phyloP scores from a whole-genome alignment of 2,329 filamentous ascomycete genomes.

The Sporothrix mexicana region DNA sequence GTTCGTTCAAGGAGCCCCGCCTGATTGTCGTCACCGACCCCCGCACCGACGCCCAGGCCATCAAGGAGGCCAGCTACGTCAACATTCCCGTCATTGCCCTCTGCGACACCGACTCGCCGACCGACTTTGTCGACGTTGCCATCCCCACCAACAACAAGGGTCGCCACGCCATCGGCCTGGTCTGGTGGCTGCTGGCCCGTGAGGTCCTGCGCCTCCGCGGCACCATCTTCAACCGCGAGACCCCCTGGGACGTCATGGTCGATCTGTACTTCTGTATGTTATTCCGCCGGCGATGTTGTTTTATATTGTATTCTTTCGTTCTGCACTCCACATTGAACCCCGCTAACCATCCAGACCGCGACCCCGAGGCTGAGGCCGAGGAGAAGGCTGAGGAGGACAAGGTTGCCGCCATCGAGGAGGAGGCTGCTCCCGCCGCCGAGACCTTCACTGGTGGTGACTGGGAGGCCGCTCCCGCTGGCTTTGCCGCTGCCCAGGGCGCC shows the following conservation, averaged over 20 bases:
- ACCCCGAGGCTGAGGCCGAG: slow-evolving; percentile 99
- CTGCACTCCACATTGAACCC: slow-evolving; percentile 7
- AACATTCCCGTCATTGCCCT: slow-evolving; percentile 99
- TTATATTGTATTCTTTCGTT: neutral
- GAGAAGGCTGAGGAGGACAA: slow-evolving; percentile 97
- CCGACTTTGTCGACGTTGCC: slow-evolving; percentile 99
- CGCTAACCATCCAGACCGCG: slow-evolving; percentile 69
- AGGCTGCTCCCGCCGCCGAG: slow-evolving; percentile 78
- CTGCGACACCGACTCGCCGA: slow-evolving; percentile 98
- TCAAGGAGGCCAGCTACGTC: slow-evolving; percentile 99
- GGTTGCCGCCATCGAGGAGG: slow-evolving; percentile 82
- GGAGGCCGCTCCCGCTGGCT: slow-evolving; percentile 78
- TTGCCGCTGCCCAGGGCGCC: slow-evolving; percentile 63
- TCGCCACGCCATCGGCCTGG: slow-evolving; percentile 95
- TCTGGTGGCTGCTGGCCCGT: slow-evolving; percentile 99
- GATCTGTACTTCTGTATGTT: slow-evolving; percentile 96
- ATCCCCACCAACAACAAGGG: slow-evolving; percentile 99
- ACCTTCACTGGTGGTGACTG: slow-evolving; percentile 80
- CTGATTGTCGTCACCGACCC: slow-evolving; percentile 99
- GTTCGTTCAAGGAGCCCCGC: slow-evolving; percentile 99
- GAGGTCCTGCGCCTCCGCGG: slow-evolving; percentile 99
- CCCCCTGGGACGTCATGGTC: slow-evolving; percentile 98
- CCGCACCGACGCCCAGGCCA: slow-evolving; percentile 99
- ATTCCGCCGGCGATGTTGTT: neutral
- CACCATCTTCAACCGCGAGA: slow-evolving; percentile 93